Conservation (phyloP, 129 eudicot species). For the Ambrosia trifida region DNA sequence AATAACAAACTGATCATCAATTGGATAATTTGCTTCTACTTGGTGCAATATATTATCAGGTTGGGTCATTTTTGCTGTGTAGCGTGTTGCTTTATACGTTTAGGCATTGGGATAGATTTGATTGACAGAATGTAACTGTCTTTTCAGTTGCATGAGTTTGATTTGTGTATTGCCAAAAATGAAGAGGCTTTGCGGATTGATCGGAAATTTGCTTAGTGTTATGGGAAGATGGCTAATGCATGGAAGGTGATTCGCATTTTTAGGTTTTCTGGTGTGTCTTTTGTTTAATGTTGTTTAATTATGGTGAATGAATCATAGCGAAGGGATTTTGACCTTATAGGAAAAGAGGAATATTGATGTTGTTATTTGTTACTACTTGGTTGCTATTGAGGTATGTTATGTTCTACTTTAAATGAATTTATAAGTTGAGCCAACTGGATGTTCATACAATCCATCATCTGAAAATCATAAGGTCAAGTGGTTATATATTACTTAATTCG, state of each 20-base stretch:
- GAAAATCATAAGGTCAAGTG: too few species aligned
- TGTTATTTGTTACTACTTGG: conserved; percentile 82
- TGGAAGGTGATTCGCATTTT: conserved; percentile 64
- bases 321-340: conserved; percentile 39
- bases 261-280: background rate
- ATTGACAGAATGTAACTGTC: conserved; percentile 13
- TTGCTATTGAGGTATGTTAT: conserved; percentile 85
- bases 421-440: too few species aligned
- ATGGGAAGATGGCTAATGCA: conserved; percentile 99
- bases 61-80: conserved; percentile 23
- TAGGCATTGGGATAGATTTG: background rate
- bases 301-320: background rate
- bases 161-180: conserved; percentile 76
- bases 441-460: too few species aligned
- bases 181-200: conserved; percentile 92
- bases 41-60: conserved; percentile 97
- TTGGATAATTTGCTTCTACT: conserved; percentile 86
- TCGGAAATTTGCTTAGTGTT: conserved; percentile 93
- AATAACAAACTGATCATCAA: too few species aligned
- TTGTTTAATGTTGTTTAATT: background rate
- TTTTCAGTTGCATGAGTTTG: conserved; percentile 82
- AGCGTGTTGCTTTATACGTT: conserved; percentile 3
- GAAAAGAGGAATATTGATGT: conserved; percentile 95
- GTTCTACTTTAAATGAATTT: background rate
- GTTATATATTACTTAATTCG: too few species aligned